Percentiles rank a stretch among this genome's conserved stretches.
These are phyloP conservation scores for Picea sitchensis DNA, from an alignment of 75 land plant species.

Conservation along the genomic window DNA sequence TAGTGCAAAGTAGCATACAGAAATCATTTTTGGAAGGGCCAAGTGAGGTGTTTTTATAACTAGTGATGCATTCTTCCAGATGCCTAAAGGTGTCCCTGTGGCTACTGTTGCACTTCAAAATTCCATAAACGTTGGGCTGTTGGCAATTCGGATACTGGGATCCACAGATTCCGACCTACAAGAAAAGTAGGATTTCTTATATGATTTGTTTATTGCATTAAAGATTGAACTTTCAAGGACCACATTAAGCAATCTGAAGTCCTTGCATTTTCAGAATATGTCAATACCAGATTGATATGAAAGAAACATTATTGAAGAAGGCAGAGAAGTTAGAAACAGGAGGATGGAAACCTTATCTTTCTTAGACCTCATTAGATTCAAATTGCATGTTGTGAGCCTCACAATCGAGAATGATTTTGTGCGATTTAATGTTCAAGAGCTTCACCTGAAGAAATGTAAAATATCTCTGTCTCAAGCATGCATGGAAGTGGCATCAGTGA, in stretches of 20 bases:
- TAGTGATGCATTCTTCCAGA: constrained; percentile 33
- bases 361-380: neutral
- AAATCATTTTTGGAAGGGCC: neutral
- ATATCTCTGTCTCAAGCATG: too few species aligned
- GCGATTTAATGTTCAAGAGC: too few species aligned
- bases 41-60: neutral
- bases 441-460: too few species aligned
- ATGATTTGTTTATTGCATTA: neutral
- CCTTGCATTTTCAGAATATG: constrained; percentile 31
- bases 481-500: too few species aligned
- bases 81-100: constrained; percentile 97
- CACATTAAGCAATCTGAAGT: neutral
- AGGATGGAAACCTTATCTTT: constrained; percentile 71
- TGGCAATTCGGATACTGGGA: constrained; percentile 80
- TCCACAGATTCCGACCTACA: constrained; percentile 30
- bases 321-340: constrained; percentile 54
- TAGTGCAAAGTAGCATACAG: neutral
- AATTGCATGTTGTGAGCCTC: too few species aligned
- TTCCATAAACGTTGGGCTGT: constrained; percentile 85
- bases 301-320: constrained; percentile 59
- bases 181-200: constrained; percentile 39
- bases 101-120: constrained; percentile 93
- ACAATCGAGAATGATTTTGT: too few species aligned
- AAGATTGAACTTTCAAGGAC: neutral
- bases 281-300: constrained; percentile 53